These are phyloP conservation scores for Triangularia setosa DNA, from an alignment of 2,329 filamentous ascomycete species.

Conservation along the genomic window DNA sequence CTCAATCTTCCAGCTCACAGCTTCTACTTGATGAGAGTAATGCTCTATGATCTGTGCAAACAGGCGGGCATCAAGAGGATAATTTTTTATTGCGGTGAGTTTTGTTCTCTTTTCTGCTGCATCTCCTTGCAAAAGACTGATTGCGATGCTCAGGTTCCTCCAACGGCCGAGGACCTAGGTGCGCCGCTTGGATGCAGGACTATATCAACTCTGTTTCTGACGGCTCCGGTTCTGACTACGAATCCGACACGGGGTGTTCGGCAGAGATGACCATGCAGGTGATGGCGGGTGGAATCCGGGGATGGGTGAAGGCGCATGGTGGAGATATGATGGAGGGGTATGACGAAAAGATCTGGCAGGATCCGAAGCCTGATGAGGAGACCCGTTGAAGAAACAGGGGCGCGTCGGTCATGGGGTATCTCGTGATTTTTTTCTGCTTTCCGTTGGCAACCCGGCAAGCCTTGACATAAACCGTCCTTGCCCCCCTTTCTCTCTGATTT, in stretches of 20 bases:
- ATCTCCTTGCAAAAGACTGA: background rate
- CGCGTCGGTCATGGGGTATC: constrained; percentile 13
- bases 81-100: constrained; percentile 54
- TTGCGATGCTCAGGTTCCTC: constrained; percentile 42
- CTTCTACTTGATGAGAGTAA: constrained; percentile 47
- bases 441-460: background rate
- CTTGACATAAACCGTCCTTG: background rate
- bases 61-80: constrained; percentile 45
- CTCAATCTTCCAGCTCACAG: constrained; percentile 56
- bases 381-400: background rate
- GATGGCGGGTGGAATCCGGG: constrained; percentile 51
- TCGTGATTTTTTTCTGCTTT: constrained; percentile 6
- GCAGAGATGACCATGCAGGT: constrained; percentile 26
- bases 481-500: background rate
- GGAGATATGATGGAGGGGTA: constrained; percentile 49
- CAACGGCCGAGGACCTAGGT: constrained; percentile 47
- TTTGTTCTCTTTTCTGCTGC: background rate
- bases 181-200: constrained; percentile 55
- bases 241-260: constrained; percentile 33
- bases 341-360: constrained; percentile 39
- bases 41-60: constrained; percentile 47
- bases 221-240: constrained; percentile 29
- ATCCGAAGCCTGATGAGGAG: constrained; percentile 5
- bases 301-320: constrained; percentile 49
- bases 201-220: constrained; percentile 46